phyloP scores from a whole-genome alignment of 2,329 filamentous ascomycete species.

The Hortaea sp. region DNA sequence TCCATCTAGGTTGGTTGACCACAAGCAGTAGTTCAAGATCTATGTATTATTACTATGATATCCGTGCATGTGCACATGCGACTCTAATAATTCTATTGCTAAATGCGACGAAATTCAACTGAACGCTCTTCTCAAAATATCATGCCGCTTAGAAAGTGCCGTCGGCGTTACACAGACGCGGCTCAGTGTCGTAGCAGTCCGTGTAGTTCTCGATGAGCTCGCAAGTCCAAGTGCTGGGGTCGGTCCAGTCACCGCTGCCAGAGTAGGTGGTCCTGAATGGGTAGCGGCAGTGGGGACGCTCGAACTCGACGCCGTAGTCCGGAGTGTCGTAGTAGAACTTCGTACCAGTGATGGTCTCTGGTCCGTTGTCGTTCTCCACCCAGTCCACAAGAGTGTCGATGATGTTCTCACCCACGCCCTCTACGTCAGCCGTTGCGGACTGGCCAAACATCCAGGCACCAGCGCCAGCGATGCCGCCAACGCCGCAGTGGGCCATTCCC shows the following conservation, averaged over 20 bases:
- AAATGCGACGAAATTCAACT: too few species aligned
- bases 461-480: conserved; percentile 30
- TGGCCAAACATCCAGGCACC: conserved; percentile 35
- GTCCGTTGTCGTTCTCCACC: conserved; percentile 24
- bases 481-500: conserved; percentile 44
- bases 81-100: too few species aligned
- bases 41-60: too few species aligned
- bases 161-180: conserved; percentile 10
- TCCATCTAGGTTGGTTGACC: too few species aligned
- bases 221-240: conserved; percentile 29
- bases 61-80: too few species aligned
- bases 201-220: conserved; percentile 20
- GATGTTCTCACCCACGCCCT: conserved; percentile 32
- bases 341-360: conserved; percentile 30
- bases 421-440: conserved; percentile 15
- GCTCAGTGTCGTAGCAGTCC: conserved; percentile 10
- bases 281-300: conserved; percentile 37
- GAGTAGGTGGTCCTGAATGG: conserved; percentile 26
- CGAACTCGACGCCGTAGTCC: conserved; percentile 32
- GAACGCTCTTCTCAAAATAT: too few species aligned
- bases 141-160: conserved; percentile 4
- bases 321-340: conserved; percentile 36
- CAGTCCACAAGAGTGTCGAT: conserved; percentile 36
- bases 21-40: too few species aligned
- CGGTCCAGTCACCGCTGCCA: conserved; percentile 24